These are phyloP conservation scores for Galeopsis tetrahit DNA, from an alignment of 257 asterid genomes.

Conservation along the genomic window DNA sequence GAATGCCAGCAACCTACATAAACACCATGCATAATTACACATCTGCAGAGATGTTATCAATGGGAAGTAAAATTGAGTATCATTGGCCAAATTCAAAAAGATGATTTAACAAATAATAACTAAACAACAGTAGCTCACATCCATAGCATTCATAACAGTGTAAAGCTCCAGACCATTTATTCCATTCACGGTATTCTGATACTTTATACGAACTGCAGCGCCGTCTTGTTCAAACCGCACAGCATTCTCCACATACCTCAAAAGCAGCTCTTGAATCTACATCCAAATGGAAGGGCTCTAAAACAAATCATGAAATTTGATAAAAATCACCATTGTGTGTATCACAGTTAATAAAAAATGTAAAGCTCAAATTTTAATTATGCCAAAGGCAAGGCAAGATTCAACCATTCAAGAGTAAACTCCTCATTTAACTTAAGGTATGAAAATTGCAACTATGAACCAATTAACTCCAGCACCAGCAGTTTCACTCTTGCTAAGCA, in stretches of 20 bases:
- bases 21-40: constrained; percentile 33
- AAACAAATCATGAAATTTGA: constrained; percentile 54
- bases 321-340: constrained; percentile 38
- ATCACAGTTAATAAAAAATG: constrained; percentile 7
- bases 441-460: constrained; percentile 15
- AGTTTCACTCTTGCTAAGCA: neutral
- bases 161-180: constrained; percentile 66
- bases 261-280: constrained; percentile 82
- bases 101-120: constrained; percentile 18
- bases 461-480: neutral
- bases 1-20: constrained; percentile 72
- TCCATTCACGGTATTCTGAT: constrained; percentile 47
- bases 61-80: constrained; percentile 1
- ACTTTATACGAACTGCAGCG: constrained; percentile 57
- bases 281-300: constrained; percentile 66
- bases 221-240: constrained; percentile 67
- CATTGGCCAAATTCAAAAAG: constrained; percentile 21
- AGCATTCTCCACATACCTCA: constrained; percentile 72
- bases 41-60: constrained; percentile 22
- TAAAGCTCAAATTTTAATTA: constrained; percentile 25
- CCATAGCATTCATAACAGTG: constrained; percentile 80
- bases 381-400: constrained; percentile 8
- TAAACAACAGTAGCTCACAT: constrained; percentile 58
- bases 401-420: constrained; percentile 12
- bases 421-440: constrained; percentile 4